These are phyloP conservation scores for Taphrina deformans DNA, from an alignment of 1,139 yeast genomes.

Conservation along the genomic window DNA sequence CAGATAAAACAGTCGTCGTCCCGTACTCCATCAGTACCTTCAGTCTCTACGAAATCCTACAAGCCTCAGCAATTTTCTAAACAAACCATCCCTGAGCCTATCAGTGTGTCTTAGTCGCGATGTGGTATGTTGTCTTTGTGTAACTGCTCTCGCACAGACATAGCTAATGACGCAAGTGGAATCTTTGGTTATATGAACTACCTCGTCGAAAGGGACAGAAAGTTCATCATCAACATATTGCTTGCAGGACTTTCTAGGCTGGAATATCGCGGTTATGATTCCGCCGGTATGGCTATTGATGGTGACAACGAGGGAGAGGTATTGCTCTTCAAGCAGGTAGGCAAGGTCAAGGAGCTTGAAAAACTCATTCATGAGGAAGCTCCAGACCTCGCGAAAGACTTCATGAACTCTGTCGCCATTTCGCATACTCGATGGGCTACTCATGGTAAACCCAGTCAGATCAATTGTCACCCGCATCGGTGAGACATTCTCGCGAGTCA, in stretches of 20 bases:
- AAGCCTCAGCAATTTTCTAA: no score
- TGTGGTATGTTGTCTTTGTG: background rate
- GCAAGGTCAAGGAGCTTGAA: constrained; percentile 83
- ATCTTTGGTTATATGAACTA: constrained; percentile 97
- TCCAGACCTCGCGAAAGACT: constrained; percentile 61
- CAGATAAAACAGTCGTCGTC: no score
- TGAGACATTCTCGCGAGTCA: background rate
- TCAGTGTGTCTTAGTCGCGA: background rate
- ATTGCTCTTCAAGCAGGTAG: constrained; percentile 76
- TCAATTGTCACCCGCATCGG: constrained; percentile 89
- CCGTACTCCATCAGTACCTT: no score
- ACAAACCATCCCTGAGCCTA: no score
- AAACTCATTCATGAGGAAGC: constrained; percentile 55
- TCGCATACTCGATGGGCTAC: constrained; percentile 99
- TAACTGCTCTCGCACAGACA: background rate
- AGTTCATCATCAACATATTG: constrained; percentile 84
- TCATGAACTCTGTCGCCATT: constrained; percentile 88
- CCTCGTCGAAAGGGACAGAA: constrained; percentile 86
- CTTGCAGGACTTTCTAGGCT: constrained; percentile 85
- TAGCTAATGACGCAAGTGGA: constrained; percentile 61
- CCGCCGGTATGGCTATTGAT: constrained; percentile 93
- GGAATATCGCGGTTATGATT: constrained; percentile 98
- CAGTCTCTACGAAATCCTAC: no score
- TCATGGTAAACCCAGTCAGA: constrained; percentile 86
- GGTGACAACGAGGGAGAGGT: constrained; percentile 67